Evolutionary conservation across 495 filamentous ascomycete genomes (phyloP), one percentile per base, ranked within the genome.

Genomic region (Podospora anserina): DNA sequence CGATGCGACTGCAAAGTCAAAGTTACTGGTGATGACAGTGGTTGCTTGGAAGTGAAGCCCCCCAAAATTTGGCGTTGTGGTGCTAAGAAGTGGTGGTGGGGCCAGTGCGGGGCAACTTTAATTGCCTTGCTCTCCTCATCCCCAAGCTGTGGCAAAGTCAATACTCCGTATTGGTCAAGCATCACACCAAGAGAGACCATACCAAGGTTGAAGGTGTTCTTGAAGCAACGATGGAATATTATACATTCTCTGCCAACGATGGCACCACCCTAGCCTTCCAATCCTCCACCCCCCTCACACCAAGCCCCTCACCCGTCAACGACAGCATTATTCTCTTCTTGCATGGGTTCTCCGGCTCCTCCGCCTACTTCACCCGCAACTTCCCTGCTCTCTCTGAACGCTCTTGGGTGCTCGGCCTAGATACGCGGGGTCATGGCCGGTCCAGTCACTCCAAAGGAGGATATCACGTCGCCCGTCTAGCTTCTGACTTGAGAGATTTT

Each of bases 281-380:
- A 20, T 73, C 75, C 34, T 81, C 79, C 7, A 69, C 72, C 2
- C 27, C 56, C 26, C 28, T 11, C 28, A 69, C 18, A n/a, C 23
- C 58, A 19, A 28, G 19, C 7, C 16, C 58, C 20, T 60, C 69
- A 15, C 11, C 63, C 3, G 65, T 59, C 20, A 67, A 71, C 30
- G 39, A 59, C 23, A 57, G 44, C 5, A 72, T 73, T 67, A 72
- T 80, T 66, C 62, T 81, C 32, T 72, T 80, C 19, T 56, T 84
- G 9, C 82, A 84, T 66, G 82, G 82, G 63, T 84, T 84, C 71
- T 80, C 77, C 65, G 82, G 82, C 0, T 80, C 77, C 13, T 79
- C 77, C 11, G 70, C 61, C 19, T 83, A 82, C 64, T 84, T 82
- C 76, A 69, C 69, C 44, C 74, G 74, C 54, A 84, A 83, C 70